These are phyloP conservation scores for Oleoguttula mirabilis DNA, from an alignment of 495 filamentous ascomycete species.

Conservation along the genomic window DNA sequence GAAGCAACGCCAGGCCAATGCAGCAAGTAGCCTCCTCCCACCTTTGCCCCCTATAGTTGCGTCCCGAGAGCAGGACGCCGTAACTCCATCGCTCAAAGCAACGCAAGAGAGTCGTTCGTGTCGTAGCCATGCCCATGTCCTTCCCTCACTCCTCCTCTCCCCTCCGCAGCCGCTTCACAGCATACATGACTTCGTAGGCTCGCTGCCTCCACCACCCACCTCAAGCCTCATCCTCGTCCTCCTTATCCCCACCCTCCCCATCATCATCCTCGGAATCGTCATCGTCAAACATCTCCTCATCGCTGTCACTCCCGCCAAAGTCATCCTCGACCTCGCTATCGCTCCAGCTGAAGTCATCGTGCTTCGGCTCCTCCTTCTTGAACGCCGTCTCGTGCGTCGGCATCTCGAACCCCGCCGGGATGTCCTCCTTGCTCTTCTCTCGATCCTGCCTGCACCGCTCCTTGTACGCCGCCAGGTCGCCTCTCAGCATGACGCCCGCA, in stretches of 20 bases:
- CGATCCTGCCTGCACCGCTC: slow-evolving; percentile 55
- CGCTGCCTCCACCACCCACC: too few relatives aligned
- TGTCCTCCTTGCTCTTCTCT: slow-evolving; percentile 59
- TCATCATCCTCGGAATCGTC: slow-evolving; percentile 22
- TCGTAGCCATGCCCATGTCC: too few relatives aligned
- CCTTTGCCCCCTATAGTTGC: too few relatives aligned
- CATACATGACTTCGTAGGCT: too few relatives aligned
- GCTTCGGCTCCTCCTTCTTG: slow-evolving; percentile 52
- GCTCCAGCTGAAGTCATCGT: slow-evolving; percentile 65
- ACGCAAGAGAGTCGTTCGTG: too few relatives aligned
- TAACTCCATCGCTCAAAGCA: too few relatives aligned
- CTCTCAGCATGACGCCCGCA: slow-evolving; percentile 73
- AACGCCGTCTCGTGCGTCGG: slow-evolving; percentile 55
- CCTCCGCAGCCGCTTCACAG: too few relatives aligned
- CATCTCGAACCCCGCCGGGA: slow-evolving; percentile 75
- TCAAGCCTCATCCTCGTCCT: slow-evolving; percentile 23
- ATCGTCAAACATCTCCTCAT: slow-evolving; percentile 31
- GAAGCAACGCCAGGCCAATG: too few relatives aligned
- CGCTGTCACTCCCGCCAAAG: slow-evolving; percentile 63
- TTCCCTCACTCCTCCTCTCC: too few relatives aligned
- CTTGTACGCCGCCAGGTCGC: slow-evolving; percentile 55
- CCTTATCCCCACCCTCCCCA: slow-evolving; percentile 20
- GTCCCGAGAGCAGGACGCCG: too few relatives aligned
- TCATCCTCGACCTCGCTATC: slow-evolving; percentile 63
- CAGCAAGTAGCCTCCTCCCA: too few relatives aligned